Base-by-base conservation (phyloP, 176 grass and related monocot genomes). In the Eragrostis curvula region DNA sequence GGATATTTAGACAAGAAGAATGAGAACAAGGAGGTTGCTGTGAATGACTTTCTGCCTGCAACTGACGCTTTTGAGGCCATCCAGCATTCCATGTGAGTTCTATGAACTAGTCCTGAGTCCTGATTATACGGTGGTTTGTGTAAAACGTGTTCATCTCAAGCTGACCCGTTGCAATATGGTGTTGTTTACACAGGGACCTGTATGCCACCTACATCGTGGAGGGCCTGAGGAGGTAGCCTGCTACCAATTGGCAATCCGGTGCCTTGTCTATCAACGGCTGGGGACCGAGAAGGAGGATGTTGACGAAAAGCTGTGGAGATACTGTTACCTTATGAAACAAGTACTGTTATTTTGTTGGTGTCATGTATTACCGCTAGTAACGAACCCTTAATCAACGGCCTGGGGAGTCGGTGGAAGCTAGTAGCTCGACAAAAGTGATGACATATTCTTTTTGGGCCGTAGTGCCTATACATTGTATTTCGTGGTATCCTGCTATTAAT, bases 11-110 rank as follows among this genome's bases (percentile, higher is more conserved):
- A 98, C 85, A 98, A 98, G 96, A 98, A 98, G 79, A 98, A 98
- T 80, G 96, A 98, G 82, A 98, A 98, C 79, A 98, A 98, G 86
- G 90, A 98, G 70, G 96, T 98, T 1, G 96, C 96, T 2, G 96
- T 98, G 67, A 91, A 98, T 20, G 93, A 98, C 79, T 98, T 98
- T 58, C 89, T 98, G 40, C 92, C 93, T 0, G 85, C 93, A 0
- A 73, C 56, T 41, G 74, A 79, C 17, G 96, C 93, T 75, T 93
- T 75, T 68, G 89, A 96, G 42, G 96, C 85, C 82, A 91, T 98
- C 66, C 71, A 88, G 59, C 89, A 86, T 30, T 98, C 96, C 29
- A 98, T 98, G 96, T 96, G 81, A 88, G 88, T 70, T 57, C 47
- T 64, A 21, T 27, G 8, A 63, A 40, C 49, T 55, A 39, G 13